Evolutionary conservation across 139 green algal genomes (phyloP), one percentile per base, ranked within the genome.

Genomic region (Picochlorum sp.): DNA sequence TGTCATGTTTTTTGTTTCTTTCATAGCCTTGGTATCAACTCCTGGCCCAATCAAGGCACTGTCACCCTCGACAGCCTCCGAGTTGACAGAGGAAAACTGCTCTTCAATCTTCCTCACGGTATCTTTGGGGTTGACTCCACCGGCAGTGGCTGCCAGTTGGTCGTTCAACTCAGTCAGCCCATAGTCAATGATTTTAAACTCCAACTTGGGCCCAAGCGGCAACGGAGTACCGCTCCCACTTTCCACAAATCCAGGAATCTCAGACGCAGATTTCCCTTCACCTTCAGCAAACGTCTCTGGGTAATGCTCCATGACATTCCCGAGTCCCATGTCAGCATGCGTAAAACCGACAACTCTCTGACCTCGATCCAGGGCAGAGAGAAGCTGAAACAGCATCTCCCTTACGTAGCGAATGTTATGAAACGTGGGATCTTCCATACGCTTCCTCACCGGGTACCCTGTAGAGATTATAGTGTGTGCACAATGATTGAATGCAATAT

Each of bases 151-250:
- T 7, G 64, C 64, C n/a, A 62, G 22, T 3, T 20, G 59, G 3
- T 64, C 26, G 28, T 54, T 55, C 12, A 74, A 65, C 12, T 51
- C 69, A 24, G 13, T 18, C 4, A 74, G 28, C 2, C 55, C 63
- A 22, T 64, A 75, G 33, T 75, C 67, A 32, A 75, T 75, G 20
- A 75, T 67, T 29, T 75, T 75, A 36, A 68, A 75, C 44, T 73
- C 60, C 33, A 67, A 40, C 5, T 67, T 24, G 2, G 64, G 64
- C 1, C 64, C 64, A 26, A 67, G 47, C 33, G 64, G 64, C 7
- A 61, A 30, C 20, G 51, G 44, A 25, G n/a, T 55, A 24, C 65
- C 65, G 55, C 44, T 53, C 6, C 22, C 44, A 53, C 22, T 53
- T 22, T 22, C 44, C 9, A 51, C n/a, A 30, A 30, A 28, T 13